Percentiles rank a stretch among this genome's conserved stretches.
Conservation (phyloP, 257 asterid genomes). For the Handroanthus guayacan region DNA sequence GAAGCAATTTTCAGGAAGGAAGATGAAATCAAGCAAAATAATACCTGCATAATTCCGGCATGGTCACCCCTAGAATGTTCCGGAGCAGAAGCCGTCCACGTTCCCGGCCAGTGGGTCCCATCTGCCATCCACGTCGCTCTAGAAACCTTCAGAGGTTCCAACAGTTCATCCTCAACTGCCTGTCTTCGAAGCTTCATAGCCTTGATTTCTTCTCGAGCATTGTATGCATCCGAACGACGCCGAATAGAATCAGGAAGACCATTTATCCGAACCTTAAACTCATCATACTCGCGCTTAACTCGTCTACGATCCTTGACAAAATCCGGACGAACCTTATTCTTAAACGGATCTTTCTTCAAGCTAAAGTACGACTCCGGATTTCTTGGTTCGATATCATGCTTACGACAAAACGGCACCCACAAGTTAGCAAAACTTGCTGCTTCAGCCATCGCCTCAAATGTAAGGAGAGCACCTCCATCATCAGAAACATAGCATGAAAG, state of each 20-base stretch:
- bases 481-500: constrained; percentile 82
- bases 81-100: constrained; percentile 60
- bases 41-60: constrained; percentile 88
- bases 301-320: constrained; percentile 86
- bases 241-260: constrained; percentile 80
- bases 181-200: constrained; percentile 72
- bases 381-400: constrained; percentile 72
- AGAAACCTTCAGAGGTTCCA: constrained; percentile 64
- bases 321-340: constrained; percentile 73
- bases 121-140: constrained; percentile 94
- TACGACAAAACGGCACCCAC: constrained; percentile 87
- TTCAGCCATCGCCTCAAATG: constrained; percentile 91
- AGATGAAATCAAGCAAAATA: background rate
- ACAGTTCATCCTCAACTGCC: constrained; percentile 53
- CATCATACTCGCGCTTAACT: constrained; percentile 82
- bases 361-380: constrained; percentile 73
- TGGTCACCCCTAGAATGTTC: constrained; percentile 85
- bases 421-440: constrained; percentile 82
- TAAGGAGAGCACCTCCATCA: constrained; percentile 83
- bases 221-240: constrained; percentile 79
- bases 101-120: constrained; percentile 91
- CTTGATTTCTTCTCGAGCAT: constrained; percentile 78
- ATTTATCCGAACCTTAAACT: constrained; percentile 77
- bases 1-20: background rate
- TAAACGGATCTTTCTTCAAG: constrained; percentile 72